Conservation (phyloP, 2,329 filamentous ascomycete species). For the Aspergillus amoenus region DNA sequence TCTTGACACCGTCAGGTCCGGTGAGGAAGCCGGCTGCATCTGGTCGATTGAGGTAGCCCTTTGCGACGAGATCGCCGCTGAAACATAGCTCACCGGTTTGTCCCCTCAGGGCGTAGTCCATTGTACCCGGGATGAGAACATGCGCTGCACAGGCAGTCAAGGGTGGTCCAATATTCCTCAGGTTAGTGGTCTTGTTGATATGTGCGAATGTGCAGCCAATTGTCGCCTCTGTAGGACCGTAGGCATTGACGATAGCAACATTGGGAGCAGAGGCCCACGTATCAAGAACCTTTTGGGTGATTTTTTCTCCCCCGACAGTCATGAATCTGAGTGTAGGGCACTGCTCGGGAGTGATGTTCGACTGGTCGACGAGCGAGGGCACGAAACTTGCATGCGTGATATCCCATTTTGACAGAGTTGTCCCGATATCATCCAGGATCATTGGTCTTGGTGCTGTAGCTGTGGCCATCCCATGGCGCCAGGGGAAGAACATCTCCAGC, state of each 20-base stretch:
- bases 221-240: constrained; percentile 38
- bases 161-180: constrained; percentile 33
- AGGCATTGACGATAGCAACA: constrained; percentile 31
- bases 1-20: constrained; percentile 32
- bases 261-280: constrained; percentile 27
- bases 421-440: constrained; percentile 28
- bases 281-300: constrained; percentile 32
- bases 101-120: constrained; percentile 24
- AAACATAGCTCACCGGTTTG: constrained; percentile 32
- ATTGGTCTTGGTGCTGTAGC: constrained; percentile 27
- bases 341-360: constrained; percentile 21
- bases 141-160: constrained; percentile 25
- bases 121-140: constrained; percentile 27
- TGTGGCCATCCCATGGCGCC: constrained; percentile 29
- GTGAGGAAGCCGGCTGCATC: constrained; percentile 25
- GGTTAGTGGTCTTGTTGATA: constrained; percentile 23
- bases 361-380: constrained; percentile 27
- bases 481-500: constrained; percentile 31
- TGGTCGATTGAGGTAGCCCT: constrained; percentile 30
- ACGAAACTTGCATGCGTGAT: constrained; percentile 34
- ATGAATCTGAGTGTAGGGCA: constrained; percentile 29
- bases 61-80: constrained; percentile 28
- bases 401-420: constrained; percentile 25
- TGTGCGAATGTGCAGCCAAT: constrained; percentile 33
- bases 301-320: constrained; percentile 38